A percentile compares a stretch with the other conserved stretches of the same genome.
phyloP scores from a whole-genome alignment of 2,329 filamentous ascomycete genomes.

The Epichloe gansuensis region DNA sequence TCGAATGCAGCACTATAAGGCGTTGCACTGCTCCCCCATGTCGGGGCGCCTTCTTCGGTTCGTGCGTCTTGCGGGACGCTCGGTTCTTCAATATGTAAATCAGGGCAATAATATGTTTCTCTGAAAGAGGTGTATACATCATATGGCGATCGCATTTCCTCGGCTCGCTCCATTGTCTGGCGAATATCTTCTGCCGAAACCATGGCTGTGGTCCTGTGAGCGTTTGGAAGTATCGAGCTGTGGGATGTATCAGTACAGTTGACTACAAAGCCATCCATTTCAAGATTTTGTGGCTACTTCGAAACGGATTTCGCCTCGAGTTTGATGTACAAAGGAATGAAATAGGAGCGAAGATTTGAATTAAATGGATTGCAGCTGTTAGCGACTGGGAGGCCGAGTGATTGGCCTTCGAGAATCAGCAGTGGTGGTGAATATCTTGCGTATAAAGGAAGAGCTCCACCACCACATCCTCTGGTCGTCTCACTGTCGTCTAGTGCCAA shows the following conservation, averaged over 20 bases:
- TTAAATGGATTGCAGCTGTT: too few relatives aligned
- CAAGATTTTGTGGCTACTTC: not conserved
- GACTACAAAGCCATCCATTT: not conserved
- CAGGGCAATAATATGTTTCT: conserved; percentile 2
- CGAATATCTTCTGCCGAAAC: not conserved
- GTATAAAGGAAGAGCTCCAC: not conserved
- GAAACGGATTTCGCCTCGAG: not conserved
- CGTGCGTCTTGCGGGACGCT: not conserved
- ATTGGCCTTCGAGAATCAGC: not conserved
- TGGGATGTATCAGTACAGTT: not conserved
- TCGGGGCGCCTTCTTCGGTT: not conserved
- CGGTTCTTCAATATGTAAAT: conserved; percentile 1
- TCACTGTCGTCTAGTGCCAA: not conserved
- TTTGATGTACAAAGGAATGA: not conserved
- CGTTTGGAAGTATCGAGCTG: not conserved
- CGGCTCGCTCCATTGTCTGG: not conserved
- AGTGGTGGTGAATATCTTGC: not conserved
- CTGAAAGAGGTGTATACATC: not conserved
- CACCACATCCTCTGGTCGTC: not conserved
- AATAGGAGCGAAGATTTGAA: not conserved
- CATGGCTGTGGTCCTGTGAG: not conserved
- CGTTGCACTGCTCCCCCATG: conserved; percentile 7
- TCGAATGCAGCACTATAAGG: conserved; percentile 7
- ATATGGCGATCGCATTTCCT: not conserved
- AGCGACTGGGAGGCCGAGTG: not conserved